These are phyloP conservation scores for Hericium rajendrae DNA, from an alignment of 768 basidiomycete species.

Conservation along the genomic window DNA sequence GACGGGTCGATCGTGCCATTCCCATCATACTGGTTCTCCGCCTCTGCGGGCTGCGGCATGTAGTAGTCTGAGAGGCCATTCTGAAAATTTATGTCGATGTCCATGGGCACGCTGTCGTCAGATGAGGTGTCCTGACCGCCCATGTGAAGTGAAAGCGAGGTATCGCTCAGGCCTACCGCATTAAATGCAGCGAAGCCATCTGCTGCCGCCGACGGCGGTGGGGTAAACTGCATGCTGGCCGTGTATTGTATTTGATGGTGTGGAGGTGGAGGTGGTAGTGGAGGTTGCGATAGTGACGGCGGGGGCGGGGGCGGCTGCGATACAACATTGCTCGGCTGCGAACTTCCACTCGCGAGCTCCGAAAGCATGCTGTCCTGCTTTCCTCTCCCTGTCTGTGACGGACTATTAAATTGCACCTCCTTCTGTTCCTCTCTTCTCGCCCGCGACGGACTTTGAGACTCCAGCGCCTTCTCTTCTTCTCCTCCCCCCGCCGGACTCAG, in stretches of 20 bases:
- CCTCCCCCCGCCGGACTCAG: no score
- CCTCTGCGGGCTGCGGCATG: background rate
- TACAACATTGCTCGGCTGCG: no score
- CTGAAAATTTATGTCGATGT: background rate
- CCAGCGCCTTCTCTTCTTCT: no score
- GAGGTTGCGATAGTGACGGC: background rate
- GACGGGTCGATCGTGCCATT: slow-evolving; percentile 12
- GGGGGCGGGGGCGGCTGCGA: background rate
- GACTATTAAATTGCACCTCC: no score
- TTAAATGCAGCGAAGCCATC: background rate
- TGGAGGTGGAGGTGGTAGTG: no score
- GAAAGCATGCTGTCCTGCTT: no score
- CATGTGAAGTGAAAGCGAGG: background rate
- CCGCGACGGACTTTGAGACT: no score
- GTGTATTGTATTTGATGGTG: no score
- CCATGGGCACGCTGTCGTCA: background rate
- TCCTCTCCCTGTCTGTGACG: no score
- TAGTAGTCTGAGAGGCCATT: background rate
- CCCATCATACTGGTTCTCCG: background rate
- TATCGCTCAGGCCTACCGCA: background rate
- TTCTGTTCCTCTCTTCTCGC: no score
- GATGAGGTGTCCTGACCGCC: background rate
- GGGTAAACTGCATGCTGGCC: no score
- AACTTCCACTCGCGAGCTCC: no score
- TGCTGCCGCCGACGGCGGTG: background rate